These are phyloP conservation scores for Emmonsiellopsis sp. DNA, from an alignment of 2,329 filamentous ascomycete genomes.

Conservation along the genomic window DNA sequence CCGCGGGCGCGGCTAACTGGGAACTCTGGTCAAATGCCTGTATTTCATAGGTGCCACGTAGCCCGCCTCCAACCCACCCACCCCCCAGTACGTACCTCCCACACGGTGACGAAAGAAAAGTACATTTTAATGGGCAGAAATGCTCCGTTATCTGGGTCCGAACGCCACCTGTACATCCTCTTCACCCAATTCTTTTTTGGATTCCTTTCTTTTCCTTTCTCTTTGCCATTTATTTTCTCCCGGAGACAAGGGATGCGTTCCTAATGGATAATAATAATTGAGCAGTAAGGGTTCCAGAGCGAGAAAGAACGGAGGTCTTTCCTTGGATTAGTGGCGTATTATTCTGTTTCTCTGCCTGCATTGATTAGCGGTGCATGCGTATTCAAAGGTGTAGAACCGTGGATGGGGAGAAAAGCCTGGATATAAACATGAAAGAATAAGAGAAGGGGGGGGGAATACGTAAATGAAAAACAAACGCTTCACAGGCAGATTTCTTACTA, in stretches of 20 bases:
- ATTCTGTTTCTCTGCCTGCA: not conserved
- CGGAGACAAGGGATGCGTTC: not conserved
- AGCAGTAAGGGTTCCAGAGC: not conserved
- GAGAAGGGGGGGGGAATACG: too few species aligned
- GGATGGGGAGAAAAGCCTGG: not conserved
- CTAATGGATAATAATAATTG: not conserved
- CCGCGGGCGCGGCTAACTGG: not conserved
- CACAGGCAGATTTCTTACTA: too few species aligned
- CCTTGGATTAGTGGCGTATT: not conserved
- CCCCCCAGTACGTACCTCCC: too few species aligned
- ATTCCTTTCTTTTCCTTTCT: not conserved
- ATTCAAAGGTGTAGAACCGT: not conserved
- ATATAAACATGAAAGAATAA: too few species aligned
- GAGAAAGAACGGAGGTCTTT: not conserved
- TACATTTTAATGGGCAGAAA: not conserved
- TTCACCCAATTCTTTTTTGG: not conserved
- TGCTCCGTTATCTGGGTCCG: too few species aligned
- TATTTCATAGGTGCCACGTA: constrained; percentile 3
- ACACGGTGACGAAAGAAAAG: too few species aligned
- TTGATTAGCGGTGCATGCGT: not conserved
- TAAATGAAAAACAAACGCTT: too few species aligned
- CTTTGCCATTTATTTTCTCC: not conserved
- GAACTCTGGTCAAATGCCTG: not conserved
- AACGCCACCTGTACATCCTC: not conserved
- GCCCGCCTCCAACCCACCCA: not conserved